Percentiles rank a stretch among this genome's conserved stretches.
Conservation (phyloP, 768 basidiomycete species). For the Scleroderma citrinum region DNA sequence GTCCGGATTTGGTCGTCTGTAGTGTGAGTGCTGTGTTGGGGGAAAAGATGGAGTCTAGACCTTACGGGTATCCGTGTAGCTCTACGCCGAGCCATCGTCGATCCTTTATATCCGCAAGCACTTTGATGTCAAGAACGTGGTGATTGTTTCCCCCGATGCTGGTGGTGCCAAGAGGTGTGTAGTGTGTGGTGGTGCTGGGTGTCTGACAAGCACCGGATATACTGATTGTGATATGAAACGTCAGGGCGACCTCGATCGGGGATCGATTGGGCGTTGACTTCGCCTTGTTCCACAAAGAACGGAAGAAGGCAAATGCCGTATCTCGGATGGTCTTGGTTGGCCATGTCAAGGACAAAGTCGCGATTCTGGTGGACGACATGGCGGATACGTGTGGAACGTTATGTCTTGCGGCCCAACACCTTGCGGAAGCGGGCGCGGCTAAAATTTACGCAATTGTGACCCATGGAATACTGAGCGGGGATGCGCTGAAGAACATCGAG, state of each 20-base stretch:
- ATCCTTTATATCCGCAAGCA: conserved; percentile 92
- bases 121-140: conserved; percentile 77
- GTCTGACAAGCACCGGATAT: too few relatives aligned
- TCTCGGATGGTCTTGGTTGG: conserved; percentile 96
- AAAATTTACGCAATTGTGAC: conserved; percentile 91
- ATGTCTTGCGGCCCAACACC: conserved; percentile 82
- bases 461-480: conserved; percentile 91
- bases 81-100: conserved; percentile 94
- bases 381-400: conserved; percentile 95
- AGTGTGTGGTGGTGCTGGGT: conserved; percentile 12
- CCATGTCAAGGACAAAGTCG: conserved; percentile 85
- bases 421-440: conserved; percentile 82
- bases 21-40: conserved; percentile 42
- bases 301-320: conserved; percentile 93
- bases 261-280: conserved; percentile 96
- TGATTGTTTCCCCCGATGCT: conserved; percentile 97
- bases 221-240: conserved; percentile 7
- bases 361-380: conserved; percentile 98
- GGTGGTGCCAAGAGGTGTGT: conserved; percentile 93
- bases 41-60: conserved; percentile 6
- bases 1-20: conserved; percentile 3
- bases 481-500: conserved; percentile 70
- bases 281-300: conserved; percentile 98
- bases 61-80: conserved; percentile 38
- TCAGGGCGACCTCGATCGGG: conserved; percentile 93